Evolutionary conservation across 441 rosid species (phyloP).

Genomic region (Syzygium syzygioides): DNA sequence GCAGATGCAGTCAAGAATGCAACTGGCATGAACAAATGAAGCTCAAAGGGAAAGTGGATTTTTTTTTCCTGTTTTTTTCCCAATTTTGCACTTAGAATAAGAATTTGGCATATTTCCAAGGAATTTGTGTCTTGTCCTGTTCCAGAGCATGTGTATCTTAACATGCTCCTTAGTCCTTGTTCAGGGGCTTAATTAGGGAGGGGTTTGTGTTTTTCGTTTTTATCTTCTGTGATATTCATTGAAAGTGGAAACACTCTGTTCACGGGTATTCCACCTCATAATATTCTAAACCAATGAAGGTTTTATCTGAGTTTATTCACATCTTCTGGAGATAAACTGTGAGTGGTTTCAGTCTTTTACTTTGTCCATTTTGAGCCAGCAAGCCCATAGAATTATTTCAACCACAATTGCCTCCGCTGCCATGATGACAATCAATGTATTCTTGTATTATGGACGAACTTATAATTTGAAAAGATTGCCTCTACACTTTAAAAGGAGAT

Average conservation of each 20-base stretch:
- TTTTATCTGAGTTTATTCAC: background rate
- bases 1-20: conserved; percentile 23
- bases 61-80: background rate
- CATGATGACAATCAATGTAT: background rate
- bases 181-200: background rate
- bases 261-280: background rate
- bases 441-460: background rate
- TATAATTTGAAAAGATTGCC: background rate
- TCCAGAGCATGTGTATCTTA: background rate
- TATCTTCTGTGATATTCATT: background rate
- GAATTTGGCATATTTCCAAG: background rate
- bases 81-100: background rate
- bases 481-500: background rate
- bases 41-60: background rate
- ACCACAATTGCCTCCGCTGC: background rate
- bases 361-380: background rate
- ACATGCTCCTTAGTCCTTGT: background rate
- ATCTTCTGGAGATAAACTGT: background rate
- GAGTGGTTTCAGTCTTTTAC: background rate
- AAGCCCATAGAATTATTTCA: background rate
- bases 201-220: background rate
- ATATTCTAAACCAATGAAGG: background rate
- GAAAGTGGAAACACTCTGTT: background rate
- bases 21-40: conserved; percentile 24
- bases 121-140: background rate